Evolutionary conservation across 345 rosid species (phyloP).

Genomic region (Aquilaria yunnanensis): DNA sequence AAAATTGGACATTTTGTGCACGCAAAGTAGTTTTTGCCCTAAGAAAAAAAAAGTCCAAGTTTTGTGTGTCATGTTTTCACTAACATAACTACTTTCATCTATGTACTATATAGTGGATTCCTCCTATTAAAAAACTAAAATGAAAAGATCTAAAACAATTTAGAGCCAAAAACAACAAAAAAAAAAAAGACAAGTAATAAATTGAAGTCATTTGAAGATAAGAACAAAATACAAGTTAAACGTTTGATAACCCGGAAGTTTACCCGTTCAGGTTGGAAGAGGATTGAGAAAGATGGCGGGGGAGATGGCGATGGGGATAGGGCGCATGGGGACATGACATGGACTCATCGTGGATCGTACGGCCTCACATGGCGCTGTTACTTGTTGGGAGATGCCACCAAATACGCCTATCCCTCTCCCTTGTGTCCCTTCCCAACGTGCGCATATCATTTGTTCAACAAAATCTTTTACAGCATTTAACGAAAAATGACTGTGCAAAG

Average conservation of each 20-base stretch:
- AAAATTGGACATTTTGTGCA: no score
- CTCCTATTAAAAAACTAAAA: no score
- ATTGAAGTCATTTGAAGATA: no score
- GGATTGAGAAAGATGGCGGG: neutral
- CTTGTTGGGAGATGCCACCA: conserved; percentile 12
- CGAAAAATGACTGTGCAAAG: conserved; percentile 2
- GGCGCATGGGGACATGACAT: conserved; percentile 21
- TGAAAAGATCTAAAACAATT: no score
- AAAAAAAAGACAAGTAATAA: no score
- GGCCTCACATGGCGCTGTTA: conserved; percentile 30
- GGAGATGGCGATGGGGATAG: conserved; percentile 21
- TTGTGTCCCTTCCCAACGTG: conserved; percentile 8
- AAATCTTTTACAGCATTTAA: neutral
- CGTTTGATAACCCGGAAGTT: neutral
- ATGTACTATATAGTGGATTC: no score
- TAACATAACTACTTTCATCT: no score
- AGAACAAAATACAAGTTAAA: neutral
- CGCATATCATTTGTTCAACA: neutral
- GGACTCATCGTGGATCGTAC: conserved; percentile 13
- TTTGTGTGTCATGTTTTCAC: no score
- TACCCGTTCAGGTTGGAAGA: neutral
- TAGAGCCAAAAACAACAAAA: no score
- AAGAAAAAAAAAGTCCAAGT: no score
- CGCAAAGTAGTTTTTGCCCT: no score
- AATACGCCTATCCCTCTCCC: conserved; percentile 1